These are phyloP conservation scores for Ophiostoma angusticollis DNA, from an alignment of 2,329 filamentous ascomycete genomes.

Conservation along the genomic window DNA sequence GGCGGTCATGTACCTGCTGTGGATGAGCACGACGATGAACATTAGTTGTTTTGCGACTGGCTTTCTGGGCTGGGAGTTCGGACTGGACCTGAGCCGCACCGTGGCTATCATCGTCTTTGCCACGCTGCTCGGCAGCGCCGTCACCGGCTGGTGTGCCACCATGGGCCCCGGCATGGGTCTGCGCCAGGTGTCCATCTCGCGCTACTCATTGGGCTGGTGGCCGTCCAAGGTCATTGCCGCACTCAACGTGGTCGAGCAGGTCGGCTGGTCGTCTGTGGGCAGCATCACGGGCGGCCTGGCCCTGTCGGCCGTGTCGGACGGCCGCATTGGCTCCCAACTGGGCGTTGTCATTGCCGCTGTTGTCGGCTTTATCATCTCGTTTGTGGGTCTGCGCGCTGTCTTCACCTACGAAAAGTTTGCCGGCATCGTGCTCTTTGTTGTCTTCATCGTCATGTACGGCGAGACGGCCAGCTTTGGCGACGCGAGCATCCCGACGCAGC, in stretches of 20 bases:
- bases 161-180: conserved; percentile 37
- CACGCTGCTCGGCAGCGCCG: conserved; percentile 29
- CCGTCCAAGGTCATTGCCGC: conserved; percentile 36
- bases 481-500: conserved; percentile 21
- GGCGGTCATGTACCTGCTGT: conserved; percentile 37
- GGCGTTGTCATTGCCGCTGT: conserved; percentile 40
- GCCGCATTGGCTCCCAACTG: conserved; percentile 33
- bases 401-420: conserved; percentile 38
- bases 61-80: conserved; percentile 37
- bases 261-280: conserved; percentile 38
- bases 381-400: conserved; percentile 36
- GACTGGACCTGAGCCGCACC: conserved; percentile 30
- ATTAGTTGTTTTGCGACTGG: conserved; percentile 37
- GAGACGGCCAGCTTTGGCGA: conserved; percentile 30
- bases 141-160: conserved; percentile 36
- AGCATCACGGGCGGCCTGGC: conserved; percentile 38
- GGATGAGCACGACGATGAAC: conserved; percentile 39
- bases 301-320: conserved; percentile 31
- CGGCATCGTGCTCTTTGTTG: conserved; percentile 33
- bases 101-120: conserved; percentile 33
- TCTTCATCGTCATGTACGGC: conserved; percentile 37
- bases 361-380: conserved; percentile 35
- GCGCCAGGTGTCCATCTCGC: conserved; percentile 36
- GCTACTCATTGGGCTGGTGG: conserved; percentile 38
- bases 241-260: conserved; percentile 36